Base-by-base conservation (phyloP, 2,329 filamentous ascomycete species). In the Akanthomyces muscarius region DNA sequence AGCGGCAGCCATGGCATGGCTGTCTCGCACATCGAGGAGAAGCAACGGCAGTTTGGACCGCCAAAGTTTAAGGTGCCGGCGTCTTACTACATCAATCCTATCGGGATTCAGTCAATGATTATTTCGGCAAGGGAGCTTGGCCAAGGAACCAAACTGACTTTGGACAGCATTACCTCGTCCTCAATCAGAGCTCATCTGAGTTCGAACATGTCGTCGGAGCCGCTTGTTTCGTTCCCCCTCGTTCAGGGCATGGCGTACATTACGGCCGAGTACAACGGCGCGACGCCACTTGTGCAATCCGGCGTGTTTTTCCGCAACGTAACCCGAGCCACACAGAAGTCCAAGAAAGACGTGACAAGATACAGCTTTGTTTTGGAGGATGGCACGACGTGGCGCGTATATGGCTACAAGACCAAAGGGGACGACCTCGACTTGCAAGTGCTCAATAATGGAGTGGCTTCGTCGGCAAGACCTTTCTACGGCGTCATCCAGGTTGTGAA, bases 201-300 rank as follows among this genome's bases (percentile, higher is more conserved):
- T 57, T 80, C 82, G 3, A 77, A 80, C 25, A 71, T 74, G n/a
- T 78, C 78, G 3, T 80, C 82, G 8, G 73, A 79, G 1, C 83
- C 89, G 0, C 80, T 83, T 1, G 82, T 98, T 23, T 88, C 85
- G 0, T 92, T 96, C 67, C 92, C 93, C 0, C 72, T 97, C 8
- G 86, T 96, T 0, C 94, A 98, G 71, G 95, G 95, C 13, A 95
- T 96, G 86, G 89, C 86, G 0, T 96, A 92, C 69, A 80, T 97
- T 21, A 97, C 93, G 5, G 93, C 82, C 0, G 74, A 89, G 21
- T 98, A 93, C 75, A 81, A 81, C 61, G 86, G 86, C 36, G 81
- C 86, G 0, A 87, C 86, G 8, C 94, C 94, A 0, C 71, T 88
- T 4, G 81, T 98, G 50, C 87, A 93, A 68, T 89, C 88, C 25